A percentile compares a stretch with the other conserved stretches of the same genome.
These are phyloP conservation scores for Gossypium lobatum DNA, from an alignment of 441 rosid species.

Conservation along the genomic window DNA sequence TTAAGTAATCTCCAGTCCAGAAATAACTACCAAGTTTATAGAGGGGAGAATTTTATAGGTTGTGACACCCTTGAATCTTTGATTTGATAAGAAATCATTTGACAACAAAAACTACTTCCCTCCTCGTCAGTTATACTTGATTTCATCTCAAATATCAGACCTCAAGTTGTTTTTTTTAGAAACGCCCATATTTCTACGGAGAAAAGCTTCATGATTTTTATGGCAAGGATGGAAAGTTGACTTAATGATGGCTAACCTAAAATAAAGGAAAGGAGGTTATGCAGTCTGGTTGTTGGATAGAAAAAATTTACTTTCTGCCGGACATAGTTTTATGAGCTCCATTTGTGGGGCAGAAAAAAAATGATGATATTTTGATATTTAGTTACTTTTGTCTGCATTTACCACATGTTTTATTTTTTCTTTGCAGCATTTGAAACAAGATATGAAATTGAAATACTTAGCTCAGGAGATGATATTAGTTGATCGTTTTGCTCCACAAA, in stretches of 20 bases:
- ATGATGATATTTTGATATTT: neutral
- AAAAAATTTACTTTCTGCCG: neutral
- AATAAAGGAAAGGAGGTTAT: neutral
- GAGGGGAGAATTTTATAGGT: slow-evolving; percentile 1
- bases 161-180: neutral
- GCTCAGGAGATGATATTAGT: slow-evolving; percentile 72
- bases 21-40: neutral
- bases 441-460: slow-evolving; percentile 80
- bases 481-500: slow-evolving; percentile 88
- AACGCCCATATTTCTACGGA: neutral
- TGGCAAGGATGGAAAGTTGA: neutral
- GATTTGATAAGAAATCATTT: neutral
- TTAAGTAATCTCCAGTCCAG: neutral
- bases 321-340: neutral
- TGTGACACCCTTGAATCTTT: neutral
- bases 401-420: neutral
- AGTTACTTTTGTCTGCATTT: neutral
- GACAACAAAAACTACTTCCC: neutral
- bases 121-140: neutral
- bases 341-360: neutral
- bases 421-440: slow-evolving; percentile 88
- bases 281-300: neutral
- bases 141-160: neutral
- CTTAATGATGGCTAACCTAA: neutral
- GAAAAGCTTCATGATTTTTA: neutral